Evolutionary conservation across 2,329 filamentous ascomycete species (phyloP).

Genomic region (Huntiella abstrusa): DNA sequence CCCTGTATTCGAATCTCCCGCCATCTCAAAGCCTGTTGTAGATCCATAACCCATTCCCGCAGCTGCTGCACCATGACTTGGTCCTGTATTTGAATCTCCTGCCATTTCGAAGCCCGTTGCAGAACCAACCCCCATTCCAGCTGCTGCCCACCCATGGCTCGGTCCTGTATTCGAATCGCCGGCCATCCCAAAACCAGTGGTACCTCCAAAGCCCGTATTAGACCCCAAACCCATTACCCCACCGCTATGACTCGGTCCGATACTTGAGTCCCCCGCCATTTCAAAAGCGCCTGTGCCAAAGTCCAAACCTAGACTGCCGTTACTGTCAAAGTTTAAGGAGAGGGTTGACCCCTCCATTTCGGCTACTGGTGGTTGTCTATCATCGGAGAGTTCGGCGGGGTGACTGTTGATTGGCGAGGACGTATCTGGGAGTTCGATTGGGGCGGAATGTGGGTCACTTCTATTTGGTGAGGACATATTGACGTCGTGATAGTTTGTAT

Average conservation of each 20-base stretch:
- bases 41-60: conserved; percentile 1
- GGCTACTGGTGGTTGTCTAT: neutral
- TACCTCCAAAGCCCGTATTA: neutral
- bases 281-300: neutral
- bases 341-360: neutral
- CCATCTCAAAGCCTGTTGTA: neutral
- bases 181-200: neutral
- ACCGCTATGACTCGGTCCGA: too few species aligned
- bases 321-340: conserved; percentile 1
- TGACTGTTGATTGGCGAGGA: neutral
- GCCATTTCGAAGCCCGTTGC: neutral
- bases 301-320: conserved; percentile 1
- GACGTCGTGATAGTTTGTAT: too few species aligned
- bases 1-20: neutral
- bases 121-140: conserved; percentile 1
- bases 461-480: too few species aligned
- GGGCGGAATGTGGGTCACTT: neutral
- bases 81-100: too few species aligned
- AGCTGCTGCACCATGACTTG: neutral
- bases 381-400: neutral
- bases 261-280: too few species aligned
- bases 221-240: neutral
- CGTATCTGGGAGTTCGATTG: neutral
- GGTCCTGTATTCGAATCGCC: conserved; percentile 1
- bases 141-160: neutral